Evolutionary conservation across 257 asterid species (phyloP).

Genomic region (Haberlea rhodopensis): DNA sequence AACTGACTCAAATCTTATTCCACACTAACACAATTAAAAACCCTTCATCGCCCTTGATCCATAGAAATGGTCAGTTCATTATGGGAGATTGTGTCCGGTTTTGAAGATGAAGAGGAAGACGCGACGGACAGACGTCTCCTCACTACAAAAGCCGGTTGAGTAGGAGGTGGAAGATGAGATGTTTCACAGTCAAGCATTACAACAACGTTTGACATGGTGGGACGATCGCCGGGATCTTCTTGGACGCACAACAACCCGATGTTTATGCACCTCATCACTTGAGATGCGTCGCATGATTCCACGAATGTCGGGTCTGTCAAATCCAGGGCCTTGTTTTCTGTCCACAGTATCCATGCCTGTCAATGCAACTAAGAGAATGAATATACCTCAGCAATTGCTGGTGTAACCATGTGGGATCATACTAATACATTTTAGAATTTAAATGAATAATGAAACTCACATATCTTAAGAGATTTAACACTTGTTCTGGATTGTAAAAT

Average conservation of each 20-base stretch:
- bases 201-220: conserved; percentile 31
- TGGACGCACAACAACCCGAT: conserved; percentile 40
- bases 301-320: conserved; percentile 19
- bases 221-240: conserved; percentile 44
- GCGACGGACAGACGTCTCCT: conserved; percentile 26
- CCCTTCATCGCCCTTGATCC: conserved; percentile 30
- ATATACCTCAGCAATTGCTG: not conserved
- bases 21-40: not conserved
- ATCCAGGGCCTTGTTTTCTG: conserved; percentile 31
- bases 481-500: conserved; percentile 28
- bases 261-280: conserved; percentile 32
- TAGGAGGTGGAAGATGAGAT: conserved; percentile 23
- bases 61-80: conserved; percentile 26
- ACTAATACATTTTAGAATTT: no score
- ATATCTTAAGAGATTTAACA: conserved; percentile 36
- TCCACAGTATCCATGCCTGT: conserved; percentile 37
- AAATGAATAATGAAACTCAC: conserved; percentile 24
- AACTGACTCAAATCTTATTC: not conserved
- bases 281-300: conserved; percentile 24
- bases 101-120: conserved; percentile 30
- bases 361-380: no score
- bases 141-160: conserved; percentile 32
- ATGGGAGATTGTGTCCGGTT: conserved; percentile 17
- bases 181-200: conserved; percentile 34
- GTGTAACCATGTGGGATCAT: no score